Percentiles rank a stretch among this genome's conserved stretches.
phyloP scores from a whole-genome alignment of 2,329 filamentous ascomycete species.

The Arthrobotrys conoides region DNA sequence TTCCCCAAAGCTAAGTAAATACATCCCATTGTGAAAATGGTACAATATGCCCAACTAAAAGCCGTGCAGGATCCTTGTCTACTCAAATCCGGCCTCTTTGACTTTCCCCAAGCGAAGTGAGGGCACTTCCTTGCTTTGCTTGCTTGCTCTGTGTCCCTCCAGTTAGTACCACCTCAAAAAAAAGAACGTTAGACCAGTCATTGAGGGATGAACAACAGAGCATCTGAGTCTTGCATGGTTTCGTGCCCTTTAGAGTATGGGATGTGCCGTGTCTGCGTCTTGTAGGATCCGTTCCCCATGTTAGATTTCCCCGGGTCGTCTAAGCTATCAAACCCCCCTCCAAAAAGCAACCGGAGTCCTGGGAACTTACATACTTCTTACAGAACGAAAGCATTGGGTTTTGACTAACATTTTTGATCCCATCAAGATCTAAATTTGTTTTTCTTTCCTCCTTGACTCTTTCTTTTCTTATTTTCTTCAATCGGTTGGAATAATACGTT shows the following conservation, averaged over 20 bases:
- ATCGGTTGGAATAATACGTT: neutral
- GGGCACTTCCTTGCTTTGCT: constrained; percentile 28
- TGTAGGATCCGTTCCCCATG: constrained; percentile 42
- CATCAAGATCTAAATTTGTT: neutral
- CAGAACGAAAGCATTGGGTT: constrained; percentile 5
- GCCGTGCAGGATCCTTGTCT: constrained; percentile 54
- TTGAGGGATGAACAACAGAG: constrained; percentile 42
- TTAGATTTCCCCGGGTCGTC: constrained; percentile 8
- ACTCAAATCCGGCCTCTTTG: neutral
- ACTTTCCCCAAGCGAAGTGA: neutral
- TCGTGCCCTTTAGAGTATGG: constrained; percentile 1
- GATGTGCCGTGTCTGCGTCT: constrained; percentile 28
- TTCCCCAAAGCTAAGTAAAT: neutral
- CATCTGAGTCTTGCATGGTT: constrained; percentile 9
- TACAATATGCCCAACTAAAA: constrained; percentile 37
- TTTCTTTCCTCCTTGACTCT: neutral
- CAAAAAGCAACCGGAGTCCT: neutral
- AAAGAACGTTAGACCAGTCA: constrained; percentile 30
- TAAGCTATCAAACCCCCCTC: neutral
- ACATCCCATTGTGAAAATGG: neutral
- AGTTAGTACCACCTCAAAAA: constrained; percentile 2
- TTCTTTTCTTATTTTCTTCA: neutral
- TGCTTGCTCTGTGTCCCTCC: constrained; percentile 2
- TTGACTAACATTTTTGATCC: neutral
- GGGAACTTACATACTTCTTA: too few relatives aligned